These are phyloP conservation scores for Blumeriella jaapii DNA, from an alignment of 2,329 filamentous ascomycete genomes.

Conservation along the genomic window DNA sequence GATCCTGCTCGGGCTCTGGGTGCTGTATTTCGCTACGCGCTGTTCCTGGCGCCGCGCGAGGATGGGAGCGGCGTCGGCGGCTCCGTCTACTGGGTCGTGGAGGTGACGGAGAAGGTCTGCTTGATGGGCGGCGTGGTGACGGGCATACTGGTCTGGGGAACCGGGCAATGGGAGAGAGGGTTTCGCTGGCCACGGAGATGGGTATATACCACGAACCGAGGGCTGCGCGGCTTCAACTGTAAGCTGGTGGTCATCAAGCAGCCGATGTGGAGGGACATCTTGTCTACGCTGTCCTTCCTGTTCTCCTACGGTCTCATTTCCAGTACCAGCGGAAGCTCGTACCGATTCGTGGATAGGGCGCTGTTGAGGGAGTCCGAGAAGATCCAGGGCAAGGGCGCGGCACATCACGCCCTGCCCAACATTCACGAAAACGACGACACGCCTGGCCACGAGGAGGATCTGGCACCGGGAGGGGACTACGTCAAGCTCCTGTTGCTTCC, in stretches of 20 bases:
- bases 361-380: constrained; percentile 49
- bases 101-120: constrained; percentile 80
- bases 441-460: constrained; percentile 69
- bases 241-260: constrained; percentile 86
- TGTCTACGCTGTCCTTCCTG: constrained; percentile 64
- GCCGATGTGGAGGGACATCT: constrained; percentile 67
- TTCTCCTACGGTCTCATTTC: constrained; percentile 66
- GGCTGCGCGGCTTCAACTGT: constrained; percentile 84
- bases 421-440: constrained; percentile 48
- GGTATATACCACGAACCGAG: constrained; percentile 81
- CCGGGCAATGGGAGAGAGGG: constrained; percentile 91
- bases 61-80: constrained; percentile 86
- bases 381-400: constrained; percentile 37
- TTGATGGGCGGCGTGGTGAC: constrained; percentile 87
- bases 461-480: constrained; percentile 81
- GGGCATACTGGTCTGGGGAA: constrained; percentile 78
- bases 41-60: constrained; percentile 92
- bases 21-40: constrained; percentile 73
- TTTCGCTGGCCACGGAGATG: constrained; percentile 89
- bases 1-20: constrained; percentile 68
- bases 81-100: constrained; percentile 91
- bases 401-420: constrained; percentile 30
- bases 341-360: constrained; percentile 63
- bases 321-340: constrained; percentile 54
- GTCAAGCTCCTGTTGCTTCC: constrained; percentile 83